Evolutionary conservation across 2,329 filamentous ascomycete species (phyloP).

Genomic region (Fusarium neocosmosporiellum): DNA sequence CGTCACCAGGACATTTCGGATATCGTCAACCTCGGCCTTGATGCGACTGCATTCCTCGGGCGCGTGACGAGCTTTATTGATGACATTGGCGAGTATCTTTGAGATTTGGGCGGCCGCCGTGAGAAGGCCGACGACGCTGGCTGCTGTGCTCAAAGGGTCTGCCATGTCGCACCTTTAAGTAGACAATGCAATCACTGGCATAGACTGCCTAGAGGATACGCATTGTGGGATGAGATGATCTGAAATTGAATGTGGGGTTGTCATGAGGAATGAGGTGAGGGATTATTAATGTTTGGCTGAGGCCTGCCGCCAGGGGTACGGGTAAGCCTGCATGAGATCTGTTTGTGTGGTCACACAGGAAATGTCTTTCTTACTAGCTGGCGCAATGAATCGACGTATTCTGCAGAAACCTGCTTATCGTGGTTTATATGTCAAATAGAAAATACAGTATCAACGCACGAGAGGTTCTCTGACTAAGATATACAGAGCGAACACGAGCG

Average conservation of each 20-base stretch:
- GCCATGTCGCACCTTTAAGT: neutral
- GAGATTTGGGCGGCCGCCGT: slow-evolving; percentile 14
- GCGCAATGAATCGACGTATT: too few relatives aligned
- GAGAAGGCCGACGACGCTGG: slow-evolving; percentile 14
- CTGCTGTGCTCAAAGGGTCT: slow-evolving; percentile 19
- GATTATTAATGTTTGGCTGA: neutral
- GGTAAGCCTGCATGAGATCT: neutral
- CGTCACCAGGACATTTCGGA: neutral
- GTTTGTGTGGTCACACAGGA: neutral
- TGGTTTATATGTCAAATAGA: too few relatives aligned
- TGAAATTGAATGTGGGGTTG: neutral
- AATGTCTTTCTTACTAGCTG: neutral
- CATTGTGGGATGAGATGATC: neutral
- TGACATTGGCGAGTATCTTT: slow-evolving; percentile 10
- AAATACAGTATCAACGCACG: too few relatives aligned
- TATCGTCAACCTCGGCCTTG: slow-evolving; percentile 6
- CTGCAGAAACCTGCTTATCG: too few relatives aligned
- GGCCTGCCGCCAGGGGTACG: neutral
- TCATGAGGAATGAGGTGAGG: neutral
- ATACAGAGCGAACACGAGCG: neutral
- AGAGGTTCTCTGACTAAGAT: too few relatives aligned
- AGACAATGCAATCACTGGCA: neutral
- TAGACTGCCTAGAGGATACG: neutral
- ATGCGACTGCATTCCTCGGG: slow-evolving; percentile 9
- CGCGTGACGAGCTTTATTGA: slow-evolving; percentile 12